Evolutionary conservation across 495 filamentous ascomycete genomes (phyloP).

Genomic region (Haplographium delicatum): DNA sequence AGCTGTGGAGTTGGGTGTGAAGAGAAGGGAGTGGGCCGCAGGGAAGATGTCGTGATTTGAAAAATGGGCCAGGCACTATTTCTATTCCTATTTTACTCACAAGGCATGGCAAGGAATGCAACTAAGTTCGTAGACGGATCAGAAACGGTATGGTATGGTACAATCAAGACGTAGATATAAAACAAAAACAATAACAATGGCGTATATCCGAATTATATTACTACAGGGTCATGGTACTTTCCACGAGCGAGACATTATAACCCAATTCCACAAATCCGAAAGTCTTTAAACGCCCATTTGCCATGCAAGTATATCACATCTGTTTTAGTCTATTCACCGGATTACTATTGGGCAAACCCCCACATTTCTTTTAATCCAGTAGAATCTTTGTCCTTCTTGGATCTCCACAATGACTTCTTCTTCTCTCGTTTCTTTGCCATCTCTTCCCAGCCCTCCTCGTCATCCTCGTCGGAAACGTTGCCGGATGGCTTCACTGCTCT

Average conservation of each 20-base stretch:
- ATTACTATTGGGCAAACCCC: slow-evolving; percentile 11
- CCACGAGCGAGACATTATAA: neutral
- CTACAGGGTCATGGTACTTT: slow-evolving; percentile 11
- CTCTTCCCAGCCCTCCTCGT: slow-evolving; percentile 75
- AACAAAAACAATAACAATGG: no score
- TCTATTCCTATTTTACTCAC: no score
- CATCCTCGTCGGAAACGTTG: slow-evolving; percentile 67
- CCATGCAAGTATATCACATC: slow-evolving; percentile 14
- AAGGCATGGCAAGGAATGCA: no score
- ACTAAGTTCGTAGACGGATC: no score
- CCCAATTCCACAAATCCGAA: slow-evolving; percentile 10
- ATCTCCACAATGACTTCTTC: slow-evolving; percentile 69
- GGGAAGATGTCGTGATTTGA: slow-evolving; percentile 47
- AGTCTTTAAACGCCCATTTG: slow-evolving; percentile 17
- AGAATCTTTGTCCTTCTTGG: slow-evolving; percentile 54
- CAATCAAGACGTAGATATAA: no score
- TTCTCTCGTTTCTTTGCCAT: slow-evolving; percentile 82
- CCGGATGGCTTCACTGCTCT: slow-evolving; percentile 22
- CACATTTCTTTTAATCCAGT: slow-evolving; percentile 25
- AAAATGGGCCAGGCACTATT: no score
- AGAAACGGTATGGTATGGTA: no score
- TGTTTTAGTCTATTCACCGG: neutral
- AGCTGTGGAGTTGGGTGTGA: slow-evolving; percentile 69
- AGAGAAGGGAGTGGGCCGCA: slow-evolving; percentile 60
- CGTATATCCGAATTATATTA: slow-evolving; percentile 23